Conservation (phyloP, 2,329 filamentous ascomycete species). For the Calonectria crousiana region DNA sequence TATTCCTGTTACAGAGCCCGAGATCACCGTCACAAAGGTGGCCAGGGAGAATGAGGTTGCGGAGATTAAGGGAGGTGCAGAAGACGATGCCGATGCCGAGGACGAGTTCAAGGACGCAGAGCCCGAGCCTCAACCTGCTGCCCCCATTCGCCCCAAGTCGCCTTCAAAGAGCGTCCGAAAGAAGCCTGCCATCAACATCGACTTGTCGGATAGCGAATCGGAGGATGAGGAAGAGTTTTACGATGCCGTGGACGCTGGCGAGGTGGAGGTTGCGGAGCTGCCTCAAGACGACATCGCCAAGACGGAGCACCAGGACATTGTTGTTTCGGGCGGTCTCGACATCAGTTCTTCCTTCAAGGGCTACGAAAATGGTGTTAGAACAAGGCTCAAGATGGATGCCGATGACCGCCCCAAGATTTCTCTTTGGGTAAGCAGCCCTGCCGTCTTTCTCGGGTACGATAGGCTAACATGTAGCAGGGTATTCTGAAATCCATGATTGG, state of each 20-base stretch:
- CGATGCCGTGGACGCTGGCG: slow-evolving; percentile 93
- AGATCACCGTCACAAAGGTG: slow-evolving; percentile 39
- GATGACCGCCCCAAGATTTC: slow-evolving; percentile 95
- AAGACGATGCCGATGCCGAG: slow-evolving; percentile 33
- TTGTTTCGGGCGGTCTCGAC: slow-evolving; percentile 63
- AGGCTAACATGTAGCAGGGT: slow-evolving; percentile 66
- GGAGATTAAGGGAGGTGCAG: background rate
- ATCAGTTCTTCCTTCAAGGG: slow-evolving; percentile 85
- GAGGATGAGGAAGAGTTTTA: slow-evolving; percentile 95
- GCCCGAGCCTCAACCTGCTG: slow-evolving; percentile 21
- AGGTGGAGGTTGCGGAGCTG: slow-evolving; percentile 83
- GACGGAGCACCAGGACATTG: slow-evolving; percentile 57
- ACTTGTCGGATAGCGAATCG: slow-evolving; percentile 84
- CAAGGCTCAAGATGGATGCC: slow-evolving; percentile 86
- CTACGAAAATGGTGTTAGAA: slow-evolving; percentile 89
- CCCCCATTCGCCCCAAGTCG: slow-evolving; percentile 48
- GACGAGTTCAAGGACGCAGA: slow-evolving; percentile 39
- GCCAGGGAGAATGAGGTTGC: slow-evolving; percentile 1
- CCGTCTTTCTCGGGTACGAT: background rate
- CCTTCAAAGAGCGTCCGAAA: slow-evolving; percentile 58
- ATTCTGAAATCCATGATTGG: slow-evolving; percentile 99
- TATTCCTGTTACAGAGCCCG: slow-evolving; percentile 49
- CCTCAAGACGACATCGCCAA: slow-evolving; percentile 60
- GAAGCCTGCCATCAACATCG: slow-evolving; percentile 76
- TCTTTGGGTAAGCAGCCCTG: slow-evolving; percentile 80